These are phyloP conservation scores for Tricholomella constricta DNA, from an alignment of 768 basidiomycete genomes.

Conservation along the genomic window DNA sequence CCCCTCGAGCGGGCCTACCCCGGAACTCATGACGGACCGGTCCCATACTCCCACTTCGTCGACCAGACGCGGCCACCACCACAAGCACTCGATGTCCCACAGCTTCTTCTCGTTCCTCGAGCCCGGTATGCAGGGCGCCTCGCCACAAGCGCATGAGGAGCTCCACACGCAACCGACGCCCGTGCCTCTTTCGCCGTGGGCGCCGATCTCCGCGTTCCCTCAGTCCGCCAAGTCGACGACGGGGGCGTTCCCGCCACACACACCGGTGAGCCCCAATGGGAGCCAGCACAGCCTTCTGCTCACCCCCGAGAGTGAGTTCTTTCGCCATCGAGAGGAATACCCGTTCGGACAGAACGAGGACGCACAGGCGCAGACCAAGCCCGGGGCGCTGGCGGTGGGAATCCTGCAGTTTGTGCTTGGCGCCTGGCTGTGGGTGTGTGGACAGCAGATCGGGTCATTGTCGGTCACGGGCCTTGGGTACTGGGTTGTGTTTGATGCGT, in stretches of 20 bases:
- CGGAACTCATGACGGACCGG: slow-evolving; percentile 24
- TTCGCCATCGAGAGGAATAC: background rate
- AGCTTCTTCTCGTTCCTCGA: slow-evolving; percentile 97
- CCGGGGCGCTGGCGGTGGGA: slow-evolving; percentile 25
- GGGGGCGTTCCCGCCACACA: slow-evolving; percentile 13
- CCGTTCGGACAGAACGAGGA: background rate
- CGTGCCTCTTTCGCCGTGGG: slow-evolving; percentile 68
- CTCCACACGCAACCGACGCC: slow-evolving; percentile 62
- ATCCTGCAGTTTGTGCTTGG: slow-evolving; percentile 64
- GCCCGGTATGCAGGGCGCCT: slow-evolving; percentile 51
- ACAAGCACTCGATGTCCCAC: slow-evolving; percentile 92
- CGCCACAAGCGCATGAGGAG: slow-evolving; percentile 20
- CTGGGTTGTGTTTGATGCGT: slow-evolving; percentile 93
- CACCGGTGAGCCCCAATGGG: slow-evolving; percentile 8
- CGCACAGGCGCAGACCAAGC: background rate
- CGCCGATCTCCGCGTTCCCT: slow-evolving; percentile 48
- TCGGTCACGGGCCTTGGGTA: slow-evolving; percentile 92
- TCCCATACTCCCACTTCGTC: slow-evolving; percentile 19
- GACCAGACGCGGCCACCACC: slow-evolving; percentile 76
- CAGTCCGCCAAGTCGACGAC: slow-evolving; percentile 32
- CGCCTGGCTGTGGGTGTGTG: slow-evolving; percentile 82
- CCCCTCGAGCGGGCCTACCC: slow-evolving; percentile 37
- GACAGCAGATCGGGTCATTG: slow-evolving; percentile 86
- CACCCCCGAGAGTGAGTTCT: background rate
- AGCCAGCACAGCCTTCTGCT: slow-evolving; percentile 11